These are phyloP conservation scores for Salix purpurea DNA, from an alignment of 345 rosid species.

Conservation along the genomic window DNA sequence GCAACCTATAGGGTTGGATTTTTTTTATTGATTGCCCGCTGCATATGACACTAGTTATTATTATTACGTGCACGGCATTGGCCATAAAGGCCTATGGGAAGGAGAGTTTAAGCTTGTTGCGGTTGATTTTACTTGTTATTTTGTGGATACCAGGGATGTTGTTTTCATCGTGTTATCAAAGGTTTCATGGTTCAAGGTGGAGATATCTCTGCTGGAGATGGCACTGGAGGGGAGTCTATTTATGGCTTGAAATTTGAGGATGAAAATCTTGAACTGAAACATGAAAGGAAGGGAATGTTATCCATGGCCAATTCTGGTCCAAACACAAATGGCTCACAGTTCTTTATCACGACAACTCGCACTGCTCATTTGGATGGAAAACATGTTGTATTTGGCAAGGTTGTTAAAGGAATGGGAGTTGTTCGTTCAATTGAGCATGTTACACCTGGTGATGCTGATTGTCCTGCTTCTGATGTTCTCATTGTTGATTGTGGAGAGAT, in stretches of 20 bases:
- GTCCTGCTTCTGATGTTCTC: constrained; percentile 53
- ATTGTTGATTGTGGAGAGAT: constrained; percentile 80
- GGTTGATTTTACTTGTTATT: neutral
- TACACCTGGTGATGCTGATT: constrained; percentile 41
- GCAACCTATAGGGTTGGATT: neutral
- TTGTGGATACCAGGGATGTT: constrained; percentile 54
- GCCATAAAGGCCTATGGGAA: neutral
- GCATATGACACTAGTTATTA: neutral
- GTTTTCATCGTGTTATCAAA: constrained; percentile 78
- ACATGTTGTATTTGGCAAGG: constrained; percentile 90
- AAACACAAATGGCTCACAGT: constrained; percentile 92
- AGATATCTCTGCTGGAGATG: constrained; percentile 85
- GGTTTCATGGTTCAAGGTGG: constrained; percentile 95
- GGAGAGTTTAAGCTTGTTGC: neutral
- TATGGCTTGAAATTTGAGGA: constrained; percentile 87
- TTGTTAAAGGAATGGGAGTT: constrained; percentile 88
- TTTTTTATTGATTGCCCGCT: neutral
- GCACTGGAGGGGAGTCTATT: constrained; percentile 92
- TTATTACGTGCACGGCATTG: neutral
- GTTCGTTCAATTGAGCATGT: constrained; percentile 83
- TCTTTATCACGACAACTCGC: constrained; percentile 84
- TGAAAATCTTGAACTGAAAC: constrained; percentile 81
- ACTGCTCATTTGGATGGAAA: constrained; percentile 87
- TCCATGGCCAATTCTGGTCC: constrained; percentile 92
- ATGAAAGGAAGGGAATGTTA: constrained; percentile 92